phyloP scores from a whole-genome alignment of 2,329 filamentous ascomycete genomes.

The Colletotrichum lupini region DNA sequence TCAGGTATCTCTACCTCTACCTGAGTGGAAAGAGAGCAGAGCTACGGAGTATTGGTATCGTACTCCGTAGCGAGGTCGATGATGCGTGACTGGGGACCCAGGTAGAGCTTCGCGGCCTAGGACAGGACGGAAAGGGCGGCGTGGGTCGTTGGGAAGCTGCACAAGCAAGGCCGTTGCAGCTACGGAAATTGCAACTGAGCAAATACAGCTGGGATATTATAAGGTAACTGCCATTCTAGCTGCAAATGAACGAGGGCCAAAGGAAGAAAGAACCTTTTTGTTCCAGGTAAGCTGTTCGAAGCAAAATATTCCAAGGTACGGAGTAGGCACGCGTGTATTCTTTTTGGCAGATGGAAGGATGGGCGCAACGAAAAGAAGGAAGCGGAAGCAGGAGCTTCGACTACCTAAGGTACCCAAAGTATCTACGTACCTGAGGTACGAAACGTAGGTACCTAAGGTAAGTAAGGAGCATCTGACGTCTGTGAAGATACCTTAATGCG shows the following conservation, averaged over 20 bases:
- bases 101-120: background rate
- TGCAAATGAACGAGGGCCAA: background rate
- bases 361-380: background rate
- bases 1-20: constrained; percentile 2
- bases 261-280: background rate
- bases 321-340: background rate
- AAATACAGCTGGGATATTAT: constrained; percentile 3
- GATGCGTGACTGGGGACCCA: constrained; percentile 19
- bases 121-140: constrained; percentile 14
- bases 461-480: background rate
- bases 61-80: background rate
- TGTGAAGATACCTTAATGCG: background rate
- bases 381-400: background rate
- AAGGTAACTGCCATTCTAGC: background rate
- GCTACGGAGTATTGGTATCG: background rate
- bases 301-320: background rate
- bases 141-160: constrained; percentile 12
- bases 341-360: background rate
- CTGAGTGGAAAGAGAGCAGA: background rate
- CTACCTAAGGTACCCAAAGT: background rate
- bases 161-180: constrained; percentile 24
- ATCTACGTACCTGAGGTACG: background rate
- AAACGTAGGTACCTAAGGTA: too few species aligned
- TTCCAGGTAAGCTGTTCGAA: background rate
- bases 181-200: constrained; percentile 11